A percentile compares a stretch with the other conserved stretches of the same genome.
Evolutionary conservation across 2,329 filamentous ascomycete genomes (phyloP).

Genomic region (Colletotrichum lupini): DNA sequence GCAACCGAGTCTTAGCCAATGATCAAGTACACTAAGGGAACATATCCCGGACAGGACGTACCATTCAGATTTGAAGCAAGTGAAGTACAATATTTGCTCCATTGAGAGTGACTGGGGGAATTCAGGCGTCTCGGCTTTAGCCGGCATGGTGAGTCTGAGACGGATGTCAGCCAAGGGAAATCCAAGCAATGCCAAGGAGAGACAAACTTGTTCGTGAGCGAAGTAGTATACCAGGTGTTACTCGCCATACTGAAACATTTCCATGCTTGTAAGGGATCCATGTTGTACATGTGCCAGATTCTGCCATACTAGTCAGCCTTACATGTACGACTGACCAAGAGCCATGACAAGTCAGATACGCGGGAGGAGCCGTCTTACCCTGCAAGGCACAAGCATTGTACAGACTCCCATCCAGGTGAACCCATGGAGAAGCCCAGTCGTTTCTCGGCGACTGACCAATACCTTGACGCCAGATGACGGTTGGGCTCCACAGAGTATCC

Average conservation of each 20-base stretch:
- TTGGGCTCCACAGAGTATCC: slow-evolving; percentile 29
- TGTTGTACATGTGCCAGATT: slow-evolving; percentile 37
- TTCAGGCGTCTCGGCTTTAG: slow-evolving; percentile 17
- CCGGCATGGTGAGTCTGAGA: slow-evolving; percentile 3
- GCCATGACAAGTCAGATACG: background rate
- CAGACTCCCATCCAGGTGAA: slow-evolving; percentile 28
- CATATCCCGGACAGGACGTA: background rate
- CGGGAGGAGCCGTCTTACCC: slow-evolving; percentile 15
- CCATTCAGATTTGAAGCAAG: slow-evolving; percentile 34
- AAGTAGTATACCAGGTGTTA: slow-evolving; percentile 30
- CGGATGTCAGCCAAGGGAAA: background rate
- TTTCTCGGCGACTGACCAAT: slow-evolving; percentile 34
- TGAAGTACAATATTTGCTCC: slow-evolving; percentile 33
- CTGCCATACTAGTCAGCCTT: slow-evolving; percentile 13
- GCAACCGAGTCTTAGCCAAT: background rate
- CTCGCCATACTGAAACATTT: slow-evolving; percentile 36
- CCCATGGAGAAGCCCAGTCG: slow-evolving; percentile 34
- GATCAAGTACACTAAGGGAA: background rate
- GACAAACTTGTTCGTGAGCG: slow-evolving; percentile 22
- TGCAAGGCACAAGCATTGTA: slow-evolving; percentile 35
- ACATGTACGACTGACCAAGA: too few species aligned
- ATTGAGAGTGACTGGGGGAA: slow-evolving; percentile 16
- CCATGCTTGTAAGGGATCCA: slow-evolving; percentile 35
- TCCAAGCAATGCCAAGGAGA: too few species aligned
- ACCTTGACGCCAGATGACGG: slow-evolving; percentile 29